Conservation (phyloP, 2,329 filamentous ascomycete species). For the Botryotinia globosa region DNA sequence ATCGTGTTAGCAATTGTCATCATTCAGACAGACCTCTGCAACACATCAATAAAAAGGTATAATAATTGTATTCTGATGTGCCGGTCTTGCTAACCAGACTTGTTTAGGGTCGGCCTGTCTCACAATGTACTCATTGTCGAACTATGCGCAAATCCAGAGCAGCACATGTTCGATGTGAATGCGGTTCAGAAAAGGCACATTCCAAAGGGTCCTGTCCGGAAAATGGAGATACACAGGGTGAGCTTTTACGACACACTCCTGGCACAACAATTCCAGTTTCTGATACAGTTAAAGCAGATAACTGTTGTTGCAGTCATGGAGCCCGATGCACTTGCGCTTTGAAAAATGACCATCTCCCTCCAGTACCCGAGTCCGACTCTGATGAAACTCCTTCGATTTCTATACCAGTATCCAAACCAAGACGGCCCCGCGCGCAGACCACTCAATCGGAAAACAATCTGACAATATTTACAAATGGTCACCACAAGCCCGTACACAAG, state of each 20-base stretch:
- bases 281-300: constrained; percentile 49
- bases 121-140: constrained; percentile 96
- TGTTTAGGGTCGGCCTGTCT: constrained; percentile 75
- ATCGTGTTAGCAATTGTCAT: constrained; percentile 98
- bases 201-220: constrained; percentile 54
- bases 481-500: constrained; percentile 62
- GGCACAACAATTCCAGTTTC: constrained; percentile 35
- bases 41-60: constrained; percentile 86
- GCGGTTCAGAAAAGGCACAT: constrained; percentile 84
- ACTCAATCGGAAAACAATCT: constrained; percentile 58
- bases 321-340: constrained; percentile 62
- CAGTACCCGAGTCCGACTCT: constrained; percentile 62
- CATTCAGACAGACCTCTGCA: constrained; percentile 88
- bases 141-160: constrained; percentile 93
- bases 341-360: constrained; percentile 63
- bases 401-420: constrained; percentile 40
- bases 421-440: constrained; percentile 59
- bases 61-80: background rate
- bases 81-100: constrained; percentile 16
- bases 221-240: constrained; percentile 44
- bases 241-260: constrained; percentile 34
- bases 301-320: constrained; percentile 69
- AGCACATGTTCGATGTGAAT: constrained; percentile 94
- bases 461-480: constrained; percentile 61
- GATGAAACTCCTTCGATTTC: constrained; percentile 49